Base-by-base conservation (phyloP, 1,284 basidiomycete species). In the Dichomitus squalens region DNA sequence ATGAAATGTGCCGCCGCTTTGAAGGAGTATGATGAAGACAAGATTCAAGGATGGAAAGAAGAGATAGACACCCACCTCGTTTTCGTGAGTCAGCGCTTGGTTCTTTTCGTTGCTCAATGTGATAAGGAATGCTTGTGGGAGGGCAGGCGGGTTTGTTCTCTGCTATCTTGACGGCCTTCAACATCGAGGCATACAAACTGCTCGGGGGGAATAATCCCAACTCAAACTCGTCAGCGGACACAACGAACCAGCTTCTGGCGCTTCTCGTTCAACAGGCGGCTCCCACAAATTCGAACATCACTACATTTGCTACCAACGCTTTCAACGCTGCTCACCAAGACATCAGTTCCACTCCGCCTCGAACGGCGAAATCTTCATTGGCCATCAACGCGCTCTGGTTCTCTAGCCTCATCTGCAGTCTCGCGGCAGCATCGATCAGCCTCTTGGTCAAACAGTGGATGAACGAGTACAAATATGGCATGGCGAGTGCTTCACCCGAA, bases 101-200 rank as follows among this genome's bases (percentile, higher is more conserved):
- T n/a, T n/a, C n/a, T n/a, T n/a, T n/a, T 50, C 33, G 0, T 7
- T n/a, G 23, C 14, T 16, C n/a, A 9, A 14, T 14, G 21, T 27
- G 2, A 20, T 14, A 4, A 34, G 14, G 23, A 14, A 21, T 20
- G 27, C 18, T 36, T 14, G 11, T n/a, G 12, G 29, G 18, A 5
- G n/a, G 21, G 33, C 49, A 69, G 67, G 67, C 67, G 1, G 67
- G 64, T 44, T 46, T 67, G 7, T 69, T 66, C 52, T 69, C 67
- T 4, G 67, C 66, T 0, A 64, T 66, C 2, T 43, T 67, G 12
- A 69, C 66, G 12, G 63, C 67, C 1, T 68, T 68, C 52, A 59
- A 66, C 43, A 61, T 67, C 33, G 64, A 67, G 31, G 57, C 58
- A 2, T 68, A 68, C 44, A 50, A 65, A 43, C 50, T 58, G 34